phyloP scores from a whole-genome alignment of 305 asterid species.

The Fraxinus angustifolia region DNA sequence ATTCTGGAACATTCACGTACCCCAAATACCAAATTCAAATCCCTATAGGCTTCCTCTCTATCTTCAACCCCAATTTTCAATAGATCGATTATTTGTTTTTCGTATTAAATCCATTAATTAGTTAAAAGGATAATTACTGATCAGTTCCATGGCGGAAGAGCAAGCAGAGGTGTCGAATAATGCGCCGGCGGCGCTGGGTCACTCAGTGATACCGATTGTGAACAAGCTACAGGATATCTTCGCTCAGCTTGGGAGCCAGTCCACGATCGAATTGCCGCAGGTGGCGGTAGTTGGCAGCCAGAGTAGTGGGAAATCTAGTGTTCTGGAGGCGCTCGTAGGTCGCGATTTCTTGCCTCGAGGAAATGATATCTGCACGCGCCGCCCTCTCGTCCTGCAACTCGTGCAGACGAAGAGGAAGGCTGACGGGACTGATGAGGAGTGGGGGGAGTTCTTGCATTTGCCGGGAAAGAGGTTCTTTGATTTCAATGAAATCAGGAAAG shows the following conservation, averaged over 20 bases:
- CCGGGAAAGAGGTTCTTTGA: constrained; percentile 27
- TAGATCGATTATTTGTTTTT: neutral
- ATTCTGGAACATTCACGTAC: constrained; percentile 13
- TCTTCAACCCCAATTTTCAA: constrained; percentile 28
- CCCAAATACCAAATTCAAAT: constrained; percentile 17
- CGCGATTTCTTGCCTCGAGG: constrained; percentile 41
- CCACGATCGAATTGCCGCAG: constrained; percentile 29
- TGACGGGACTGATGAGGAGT: constrained; percentile 12
- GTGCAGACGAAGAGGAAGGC: constrained; percentile 2
- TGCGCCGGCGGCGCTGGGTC: neutral
- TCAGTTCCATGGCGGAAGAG: neutral
- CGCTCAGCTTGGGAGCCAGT: constrained; percentile 19
- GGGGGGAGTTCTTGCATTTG: constrained; percentile 37
- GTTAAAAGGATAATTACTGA: neutral
- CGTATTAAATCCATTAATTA: neutral
- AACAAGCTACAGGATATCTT: constrained; percentile 38
- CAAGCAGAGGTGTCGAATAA: neutral
- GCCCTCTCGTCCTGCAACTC: constrained; percentile 36
- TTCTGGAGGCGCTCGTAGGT: constrained; percentile 37
- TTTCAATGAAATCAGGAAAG: constrained; percentile 25
- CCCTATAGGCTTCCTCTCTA: constrained; percentile 30
- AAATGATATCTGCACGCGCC: constrained; percentile 32
- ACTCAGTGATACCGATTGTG: constrained; percentile 27
- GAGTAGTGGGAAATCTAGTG: constrained; percentile 39
- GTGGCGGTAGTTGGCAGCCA: constrained; percentile 42